phyloP scores from a whole-genome alignment of 23 red algal species.

The Gracilaria caudata region DNA sequence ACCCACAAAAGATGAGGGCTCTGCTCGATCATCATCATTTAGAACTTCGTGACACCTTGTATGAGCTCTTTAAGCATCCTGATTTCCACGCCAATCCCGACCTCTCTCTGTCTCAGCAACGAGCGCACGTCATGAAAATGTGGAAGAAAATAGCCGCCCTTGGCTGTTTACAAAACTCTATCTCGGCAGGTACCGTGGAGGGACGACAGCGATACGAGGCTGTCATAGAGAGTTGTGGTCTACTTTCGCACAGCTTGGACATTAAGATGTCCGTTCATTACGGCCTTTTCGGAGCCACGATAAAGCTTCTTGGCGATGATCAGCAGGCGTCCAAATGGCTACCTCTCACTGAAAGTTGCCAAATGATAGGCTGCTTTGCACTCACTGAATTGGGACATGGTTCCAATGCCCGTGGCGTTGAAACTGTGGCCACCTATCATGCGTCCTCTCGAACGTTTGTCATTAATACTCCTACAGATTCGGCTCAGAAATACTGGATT shows the following conservation, averaged over 20 bases:
- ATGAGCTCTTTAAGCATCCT: conserved; percentile 61
- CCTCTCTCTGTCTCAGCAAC: conserved; percentile 38
- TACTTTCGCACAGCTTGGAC: conserved; percentile 82
- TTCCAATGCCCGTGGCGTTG: conserved; percentile 89
- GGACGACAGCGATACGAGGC: conserved; percentile 75
- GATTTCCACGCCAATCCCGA: conserved; percentile 36
- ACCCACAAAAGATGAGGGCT: conserved; percentile 25
- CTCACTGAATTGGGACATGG: conserved; percentile 96
- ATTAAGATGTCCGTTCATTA: conserved; percentile 92
- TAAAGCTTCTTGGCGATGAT: conserved; percentile 70
- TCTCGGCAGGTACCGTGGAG: conserved; percentile 21
- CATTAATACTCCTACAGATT: conserved; percentile 84
- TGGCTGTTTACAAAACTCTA: conserved; percentile 26
- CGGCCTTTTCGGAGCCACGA: conserved; percentile 84
- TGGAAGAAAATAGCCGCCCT: conserved; percentile 28
- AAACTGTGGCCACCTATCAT: conserved; percentile 89
- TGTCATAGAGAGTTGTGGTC: conserved; percentile 68
- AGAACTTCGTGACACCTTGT: conserved; percentile 32
- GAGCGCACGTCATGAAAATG: conserved; percentile 55
- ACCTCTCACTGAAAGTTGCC: conserved; percentile 71
- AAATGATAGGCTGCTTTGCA: conserved; percentile 91
- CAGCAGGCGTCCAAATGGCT: conserved; percentile 77
- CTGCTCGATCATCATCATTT: conserved; percentile 41
- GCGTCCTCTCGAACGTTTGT: conserved; percentile 55
- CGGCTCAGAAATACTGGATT: conserved; percentile 99